Base-by-base conservation (phyloP, 768 basidiomycete species). In the Zangia roseola region DNA sequence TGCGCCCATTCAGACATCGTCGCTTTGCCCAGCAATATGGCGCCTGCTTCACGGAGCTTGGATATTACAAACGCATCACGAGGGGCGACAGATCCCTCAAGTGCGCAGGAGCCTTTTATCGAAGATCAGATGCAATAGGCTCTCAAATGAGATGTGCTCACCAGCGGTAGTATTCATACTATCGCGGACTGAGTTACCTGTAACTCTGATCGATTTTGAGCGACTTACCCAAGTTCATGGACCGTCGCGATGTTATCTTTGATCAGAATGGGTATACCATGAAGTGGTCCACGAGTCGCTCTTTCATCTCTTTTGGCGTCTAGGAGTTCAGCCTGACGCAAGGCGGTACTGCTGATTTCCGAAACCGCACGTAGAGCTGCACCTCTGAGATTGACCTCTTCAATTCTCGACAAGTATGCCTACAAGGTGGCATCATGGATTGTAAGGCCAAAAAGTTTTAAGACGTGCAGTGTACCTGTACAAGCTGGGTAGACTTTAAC, bases 331-430 rank as follows among this genome's bases (percentile, higher is more conserved):
- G 84, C 84, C 54, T 77, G 72, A 13, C 45, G 56, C 10, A 85
- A 67, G 3, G 83, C 82, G 7, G 71, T 73, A 0, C 78, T 73
- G 40, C 81, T 87, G 1, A 69, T 67, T 47, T 86, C 85, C 13
- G 84, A 65, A 5, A 86, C 74, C 1, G 83, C 83, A 10, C 74
- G 78, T 9, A 87, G 65, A 37, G 64, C 65, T 10, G 82, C 78
- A 2, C 83, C 83, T 48, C 79, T 69, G 16, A 77, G 56, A 56
- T 86, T 86, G n/a, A 87, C 84, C 58, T 86, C 79, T 5, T 84
- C 79, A 21, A 86, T 85, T 2, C 85, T 74, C 10, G 78, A 77
- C 54, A 86, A 71, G 60, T 86, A 86, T 3, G 82, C 81, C 84
- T 86, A 25, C 5, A 25, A 42, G 16, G 45, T 47, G 43, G 50